Conservation (phyloP, 2,329 filamentous ascomycete genomes). For the Colletotrichum karsti region DNA sequence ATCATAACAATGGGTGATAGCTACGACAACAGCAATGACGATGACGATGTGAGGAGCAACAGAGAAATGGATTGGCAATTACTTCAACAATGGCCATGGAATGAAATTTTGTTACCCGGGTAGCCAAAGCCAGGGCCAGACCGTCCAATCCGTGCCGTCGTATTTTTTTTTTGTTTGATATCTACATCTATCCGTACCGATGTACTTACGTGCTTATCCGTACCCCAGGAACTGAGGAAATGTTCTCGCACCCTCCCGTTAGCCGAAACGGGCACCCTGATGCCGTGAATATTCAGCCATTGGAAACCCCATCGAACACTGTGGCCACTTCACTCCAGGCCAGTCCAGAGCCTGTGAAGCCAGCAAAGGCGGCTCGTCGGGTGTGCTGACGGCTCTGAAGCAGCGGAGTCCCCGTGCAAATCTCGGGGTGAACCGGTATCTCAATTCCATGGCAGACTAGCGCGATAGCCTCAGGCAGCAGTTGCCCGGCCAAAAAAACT, state of each 20-base stretch:
- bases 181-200: too few species aligned
- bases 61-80: not conserved
- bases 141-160: not conserved
- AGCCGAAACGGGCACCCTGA: constrained; percentile 18
- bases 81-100: constrained; percentile 2
- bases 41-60: not conserved
- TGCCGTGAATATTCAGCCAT: not conserved
- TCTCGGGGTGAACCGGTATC: constrained; percentile 33
- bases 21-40: not conserved
- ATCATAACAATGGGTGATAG: not conserved
- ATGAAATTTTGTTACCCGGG: constrained; percentile 17
- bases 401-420: constrained; percentile 30
- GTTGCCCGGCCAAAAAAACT: constrained; percentile 24
- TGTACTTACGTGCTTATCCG: too few species aligned
- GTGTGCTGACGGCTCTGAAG: not conserved
- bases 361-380: not conserved
- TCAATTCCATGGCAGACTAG: constrained; percentile 30
- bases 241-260: not conserved
- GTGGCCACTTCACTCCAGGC: not conserved
- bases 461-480: constrained; percentile 30
- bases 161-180: constrained; percentile 11
- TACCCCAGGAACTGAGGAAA: too few species aligned
- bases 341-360: not conserved
- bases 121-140: too few species aligned
- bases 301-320: too few species aligned